Evolutionary conservation across 169 alveolate genomes (phyloP), one percentile per base, ranked within the genome.

Genomic region (Cytauxzoon felis): DNA sequence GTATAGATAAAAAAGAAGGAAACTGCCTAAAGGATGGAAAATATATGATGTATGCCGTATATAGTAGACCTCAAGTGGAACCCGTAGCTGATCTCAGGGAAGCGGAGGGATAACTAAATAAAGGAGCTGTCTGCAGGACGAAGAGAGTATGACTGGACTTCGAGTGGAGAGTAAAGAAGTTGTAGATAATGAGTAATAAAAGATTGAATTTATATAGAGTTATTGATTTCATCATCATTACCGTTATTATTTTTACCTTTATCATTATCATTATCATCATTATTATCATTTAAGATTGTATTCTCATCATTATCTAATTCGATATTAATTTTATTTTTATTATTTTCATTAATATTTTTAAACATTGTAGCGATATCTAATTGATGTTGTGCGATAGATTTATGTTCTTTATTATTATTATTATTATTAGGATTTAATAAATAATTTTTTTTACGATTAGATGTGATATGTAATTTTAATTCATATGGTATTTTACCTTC

Each of bases 401-500:
- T 16, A 23, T 58, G 29, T 7, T 58, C 68, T 43, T 24, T 27
- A 51, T 29, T 58, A 30, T 58, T 43, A 9, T 19, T 45, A 16
- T 18, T n/a, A 7, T 6, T 7, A 9, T 21, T 38, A 43, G 68
- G 48, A 40, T 51, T 3, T 3, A 19, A 34, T 5, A 3, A 9
- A 3, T 33, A 18, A 3, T 30, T 42, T 27, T 64, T 73, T 24
- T 58, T 7, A 41, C 48, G 45, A 48, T 49, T 54, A 16, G 51
- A 57, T 16, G 78, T 57, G 48, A 69, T 52, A 5, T 62, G 57
- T 59, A 57, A 27, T 34, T 61, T 59, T 38, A 76, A 41, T 34
- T 76, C 67, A 19, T 56, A 84, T 11, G 89, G 82, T 19, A 82
- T 48, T 72, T 80, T 87, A 3, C 92, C 92, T 27, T 45, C 66